A percentile compares a stretch with the other conserved stretches of the same genome.
Evolutionary conservation across 148 eudicot species (phyloP).

Genomic region (Silene uniflora): DNA sequence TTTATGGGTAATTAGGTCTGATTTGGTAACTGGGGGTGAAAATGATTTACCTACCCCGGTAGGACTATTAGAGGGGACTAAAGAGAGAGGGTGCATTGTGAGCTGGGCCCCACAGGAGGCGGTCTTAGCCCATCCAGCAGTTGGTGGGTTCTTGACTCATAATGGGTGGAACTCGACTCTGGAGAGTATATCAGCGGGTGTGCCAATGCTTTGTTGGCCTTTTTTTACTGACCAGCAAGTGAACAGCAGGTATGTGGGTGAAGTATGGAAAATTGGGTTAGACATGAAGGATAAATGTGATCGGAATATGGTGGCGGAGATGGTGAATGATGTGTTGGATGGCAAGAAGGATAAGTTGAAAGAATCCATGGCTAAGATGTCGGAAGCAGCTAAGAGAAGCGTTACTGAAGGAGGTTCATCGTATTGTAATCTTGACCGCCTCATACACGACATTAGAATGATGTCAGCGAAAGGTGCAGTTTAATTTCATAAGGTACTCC

Average conservation of each 20-base stretch:
- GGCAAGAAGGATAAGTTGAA: constrained; percentile 21
- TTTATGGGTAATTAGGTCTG: constrained; percentile 45
- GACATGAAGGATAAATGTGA: constrained; percentile 44
- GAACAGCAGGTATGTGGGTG: constrained; percentile 36
- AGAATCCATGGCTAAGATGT: constrained; percentile 16
- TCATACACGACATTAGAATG: constrained; percentile 37
- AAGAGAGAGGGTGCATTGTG: constrained; percentile 33
- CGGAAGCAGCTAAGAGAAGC: constrained; percentile 24
- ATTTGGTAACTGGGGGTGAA: constrained; percentile 20
- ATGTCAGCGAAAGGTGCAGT: constrained; percentile 8
- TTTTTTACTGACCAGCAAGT: constrained; percentile 34
- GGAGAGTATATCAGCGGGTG: constrained; percentile 39
- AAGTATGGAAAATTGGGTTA: constrained; percentile 37
- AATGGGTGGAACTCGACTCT: background rate
- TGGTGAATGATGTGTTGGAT: constrained; percentile 33
- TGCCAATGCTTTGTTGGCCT: constrained; percentile 47
- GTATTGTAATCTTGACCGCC: constrained; percentile 17
- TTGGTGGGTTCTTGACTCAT: constrained; percentile 17
- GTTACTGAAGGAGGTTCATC: constrained; percentile 35
- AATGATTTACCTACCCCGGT: constrained; percentile 4
- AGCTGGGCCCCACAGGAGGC: constrained; percentile 43
- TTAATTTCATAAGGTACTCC: too few relatives aligned
- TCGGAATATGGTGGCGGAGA: constrained; percentile 23
- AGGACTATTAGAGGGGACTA: constrained; percentile 34
- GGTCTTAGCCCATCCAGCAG: constrained; percentile 30